Evolutionary conservation across 495 filamentous ascomycete species (phyloP).

Genomic region (Jackrogersella multiformis): DNA sequence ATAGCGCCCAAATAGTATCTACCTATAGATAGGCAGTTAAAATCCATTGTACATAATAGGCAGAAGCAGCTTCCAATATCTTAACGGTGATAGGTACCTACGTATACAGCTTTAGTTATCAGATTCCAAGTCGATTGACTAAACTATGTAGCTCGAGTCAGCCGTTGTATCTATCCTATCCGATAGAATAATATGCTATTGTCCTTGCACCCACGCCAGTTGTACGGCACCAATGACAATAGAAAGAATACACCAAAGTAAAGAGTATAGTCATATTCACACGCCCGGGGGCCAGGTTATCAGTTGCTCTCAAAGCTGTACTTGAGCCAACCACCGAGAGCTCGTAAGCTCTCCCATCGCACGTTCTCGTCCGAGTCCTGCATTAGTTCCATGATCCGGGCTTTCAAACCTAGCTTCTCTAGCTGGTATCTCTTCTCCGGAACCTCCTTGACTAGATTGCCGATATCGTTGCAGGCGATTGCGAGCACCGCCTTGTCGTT

Average conservation of each 20-base stretch:
- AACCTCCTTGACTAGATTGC: slow-evolving; percentile 86
- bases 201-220: slow-evolving; percentile 18
- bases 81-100: too few relatives aligned
- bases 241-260: slow-evolving; percentile 34
- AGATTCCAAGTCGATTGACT: slow-evolving; percentile 17
- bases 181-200: slow-evolving; percentile 31
- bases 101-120: not conserved
- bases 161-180: slow-evolving; percentile 26
- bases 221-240: slow-evolving; percentile 17
- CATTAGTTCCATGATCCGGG: slow-evolving; percentile 95
- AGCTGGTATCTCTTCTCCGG: slow-evolving; percentile 83
- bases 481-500: slow-evolving; percentile 95
- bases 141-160: slow-evolving; percentile 23
- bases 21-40: not conserved
- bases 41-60: not conserved
- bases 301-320: slow-evolving; percentile 80
- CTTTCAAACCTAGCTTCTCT: slow-evolving; percentile 91
- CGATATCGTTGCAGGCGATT: slow-evolving; percentile 95
- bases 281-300: slow-evolving; percentile 9
- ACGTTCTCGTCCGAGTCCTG: slow-evolving; percentile 86
- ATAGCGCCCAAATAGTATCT: not conserved
- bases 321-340: slow-evolving; percentile 91
- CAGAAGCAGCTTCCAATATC: too few relatives aligned
- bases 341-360: slow-evolving; percentile 92
- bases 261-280: slow-evolving; percentile 22